Evolutionary conservation across 2,329 filamentous ascomycete species (phyloP).

Genomic region (Aspergillus sp.): DNA sequence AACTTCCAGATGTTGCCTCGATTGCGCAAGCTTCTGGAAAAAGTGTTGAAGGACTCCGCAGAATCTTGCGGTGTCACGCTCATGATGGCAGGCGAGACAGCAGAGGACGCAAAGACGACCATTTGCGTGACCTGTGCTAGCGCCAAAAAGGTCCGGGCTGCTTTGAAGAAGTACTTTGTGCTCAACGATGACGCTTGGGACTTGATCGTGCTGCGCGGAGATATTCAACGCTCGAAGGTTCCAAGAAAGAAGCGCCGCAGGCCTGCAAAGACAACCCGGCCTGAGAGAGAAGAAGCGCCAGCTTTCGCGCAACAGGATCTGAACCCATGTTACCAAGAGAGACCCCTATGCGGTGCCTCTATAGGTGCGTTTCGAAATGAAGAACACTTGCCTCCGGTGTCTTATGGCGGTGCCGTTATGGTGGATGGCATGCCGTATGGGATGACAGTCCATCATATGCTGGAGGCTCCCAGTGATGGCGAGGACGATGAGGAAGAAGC

Average conservation of each 20-base stretch:
- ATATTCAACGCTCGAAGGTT: conserved; percentile 50
- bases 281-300: conserved; percentile 18
- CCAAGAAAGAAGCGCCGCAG: conserved; percentile 35
- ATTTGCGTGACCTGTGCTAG: conserved; percentile 59
- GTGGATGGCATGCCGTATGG: conserved; percentile 81
- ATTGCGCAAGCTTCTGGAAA: conserved; percentile 53
- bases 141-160: conserved; percentile 50
- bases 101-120: conserved; percentile 53
- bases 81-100: conserved; percentile 53
- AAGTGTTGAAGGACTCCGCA: conserved; percentile 51
- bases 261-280: conserved; percentile 26
- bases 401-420: conserved; percentile 78
- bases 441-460: conserved; percentile 96
- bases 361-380: conserved; percentile 86
- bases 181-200: conserved; percentile 52
- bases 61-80: conserved; percentile 57
- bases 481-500: conserved; percentile 35
- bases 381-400: conserved; percentile 81
- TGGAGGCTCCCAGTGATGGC: conserved; percentile 60
- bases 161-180: conserved; percentile 51
- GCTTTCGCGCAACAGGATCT: conserved; percentile 25
- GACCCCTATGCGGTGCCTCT: conserved; percentile 77
- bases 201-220: conserved; percentile 55
- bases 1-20: conserved; percentile 52
- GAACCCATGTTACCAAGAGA: conserved; percentile 72